phyloP scores from a whole-genome alignment of 139 green algal species.

The Trebouxia sp. region DNA sequence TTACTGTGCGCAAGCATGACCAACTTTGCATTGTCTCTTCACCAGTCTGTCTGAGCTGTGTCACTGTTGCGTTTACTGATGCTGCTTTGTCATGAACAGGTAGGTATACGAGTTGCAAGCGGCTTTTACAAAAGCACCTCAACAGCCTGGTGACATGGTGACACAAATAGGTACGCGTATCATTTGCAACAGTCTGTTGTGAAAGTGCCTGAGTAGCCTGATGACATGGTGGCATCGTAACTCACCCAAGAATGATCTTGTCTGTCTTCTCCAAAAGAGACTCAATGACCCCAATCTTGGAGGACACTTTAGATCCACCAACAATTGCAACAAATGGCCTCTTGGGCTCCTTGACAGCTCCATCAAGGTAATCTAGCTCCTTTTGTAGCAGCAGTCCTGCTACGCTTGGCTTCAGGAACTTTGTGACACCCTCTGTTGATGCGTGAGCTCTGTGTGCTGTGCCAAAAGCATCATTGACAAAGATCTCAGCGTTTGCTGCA shows the following conservation, averaged over 20 bases:
- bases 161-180: too few species aligned
- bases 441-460: slow-evolving; percentile 97
- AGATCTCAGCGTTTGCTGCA: slow-evolving; percentile 90
- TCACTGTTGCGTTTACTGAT: too few species aligned
- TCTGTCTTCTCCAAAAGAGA: slow-evolving; percentile 92
- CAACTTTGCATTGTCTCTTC: too few species aligned
- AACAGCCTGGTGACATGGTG: too few species aligned
- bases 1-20: too few species aligned
- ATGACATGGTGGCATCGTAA: neutral
- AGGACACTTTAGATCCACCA: slow-evolving; percentile 97
- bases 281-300: slow-evolving; percentile 99
- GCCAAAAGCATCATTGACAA: slow-evolving; percentile 99
- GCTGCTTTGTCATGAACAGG: too few species aligned
- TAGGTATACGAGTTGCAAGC: too few species aligned
- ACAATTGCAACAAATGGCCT: slow-evolving; percentile 97
- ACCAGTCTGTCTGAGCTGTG: too few species aligned
- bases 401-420: slow-evolving; percentile 72
- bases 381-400: slow-evolving; percentile 90
- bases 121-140: too few species aligned
- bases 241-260: slow-evolving; percentile 90
- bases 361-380: slow-evolving; percentile 95
- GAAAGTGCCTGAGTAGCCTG: too few species aligned
- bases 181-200: too few species aligned
- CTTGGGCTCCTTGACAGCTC: slow-evolving; percentile 88
- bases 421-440: slow-evolving; percentile 97